Evolutionary conservation across 1,139 yeast genomes (phyloP), one percentile per base, ranked within the genome.

Genomic region (Saccharomycopsis phalli): DNA sequence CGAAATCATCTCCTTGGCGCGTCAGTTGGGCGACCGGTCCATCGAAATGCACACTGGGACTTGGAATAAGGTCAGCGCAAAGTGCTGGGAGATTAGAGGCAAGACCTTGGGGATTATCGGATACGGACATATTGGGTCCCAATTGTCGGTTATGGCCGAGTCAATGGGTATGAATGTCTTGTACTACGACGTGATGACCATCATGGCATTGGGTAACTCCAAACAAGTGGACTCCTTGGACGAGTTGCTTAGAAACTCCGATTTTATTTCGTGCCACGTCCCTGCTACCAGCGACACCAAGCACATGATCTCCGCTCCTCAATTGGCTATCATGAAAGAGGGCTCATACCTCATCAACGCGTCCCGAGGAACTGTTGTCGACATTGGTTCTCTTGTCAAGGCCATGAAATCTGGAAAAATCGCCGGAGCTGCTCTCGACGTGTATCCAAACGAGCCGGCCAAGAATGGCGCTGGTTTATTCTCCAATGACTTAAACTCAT

Each of bases 11-110:
- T 70, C 94, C 38, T 72, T 91, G 56, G 95, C 98, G 26, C 82
- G 99, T 69, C 98, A 91, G 68, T 68, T 91, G 50, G 95, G 97
- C 56, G 98, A 91, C 63, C 80, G 99, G 65, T 84, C 95, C 33
- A 81, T 83, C 52, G 99, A 91, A 68, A 62, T 91, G 71, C 98
- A 91, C 68, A 76, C 94, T 40, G 97, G 97, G 50, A 81, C 94
- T 49, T 91, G 99, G 99, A 91, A 93, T 69, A 91, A 91, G 68
- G 97, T 88, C 51, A 72, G 86, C 55, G 72, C 87, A 53, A 87
- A 76, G 63, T 91, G 99, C 68, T 91, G 98, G 98, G 99, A 91
- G 68, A 88, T 93, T 53, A 82, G 99, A 67, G 98, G 99, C 53
- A 91, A 91, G 66, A 91, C 98, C 41, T 72, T 91, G 53, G 99